These are phyloP conservation scores for Leucosporidium scottii DNA, from an alignment of 768 basidiomycete genomes.

Conservation along the genomic window DNA sequence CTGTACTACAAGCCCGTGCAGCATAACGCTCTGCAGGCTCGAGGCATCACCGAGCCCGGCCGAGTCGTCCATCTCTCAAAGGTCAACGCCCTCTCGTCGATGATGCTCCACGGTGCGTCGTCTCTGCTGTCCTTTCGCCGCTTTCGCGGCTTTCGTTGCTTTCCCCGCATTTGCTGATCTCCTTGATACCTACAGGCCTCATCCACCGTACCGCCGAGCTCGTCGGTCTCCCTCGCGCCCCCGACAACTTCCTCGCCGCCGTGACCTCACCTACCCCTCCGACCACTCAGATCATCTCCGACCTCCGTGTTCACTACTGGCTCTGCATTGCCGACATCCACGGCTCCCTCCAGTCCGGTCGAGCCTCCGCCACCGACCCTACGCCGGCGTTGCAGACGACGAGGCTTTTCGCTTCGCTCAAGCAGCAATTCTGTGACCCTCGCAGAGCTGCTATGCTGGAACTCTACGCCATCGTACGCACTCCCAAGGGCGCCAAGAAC, in stretches of 20 bases:
- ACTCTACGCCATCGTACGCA: constrained; percentile 24
- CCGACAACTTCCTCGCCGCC: constrained; percentile 25
- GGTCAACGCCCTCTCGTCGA: constrained; percentile 14
- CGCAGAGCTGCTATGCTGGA: constrained; percentile 20
- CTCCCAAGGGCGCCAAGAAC: neutral
- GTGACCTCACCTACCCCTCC: constrained; percentile 18
- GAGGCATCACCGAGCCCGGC: constrained; percentile 13
- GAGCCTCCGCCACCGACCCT: neutral
- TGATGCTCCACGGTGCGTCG: neutral
- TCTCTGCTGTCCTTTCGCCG: too few species aligned
- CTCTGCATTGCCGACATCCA: neutral
- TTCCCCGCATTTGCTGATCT: too few species aligned
- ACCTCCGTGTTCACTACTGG: neutral
- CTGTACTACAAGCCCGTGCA: constrained; percentile 31
- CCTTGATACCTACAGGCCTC: neutral
- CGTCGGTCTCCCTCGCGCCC: neutral
- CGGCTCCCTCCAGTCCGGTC: neutral
- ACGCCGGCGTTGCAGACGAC: neutral
- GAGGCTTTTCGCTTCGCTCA: neutral
- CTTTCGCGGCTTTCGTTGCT: too few species aligned
- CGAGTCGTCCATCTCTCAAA: constrained; percentile 22
- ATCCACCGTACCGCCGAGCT: neutral
- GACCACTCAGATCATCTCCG: constrained; percentile 16
- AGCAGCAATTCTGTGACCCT: too few species aligned
- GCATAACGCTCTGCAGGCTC: neutral